Conservation (phyloP, 176 grass and related monocot genomes). For the Raddia guianensis region DNA sequence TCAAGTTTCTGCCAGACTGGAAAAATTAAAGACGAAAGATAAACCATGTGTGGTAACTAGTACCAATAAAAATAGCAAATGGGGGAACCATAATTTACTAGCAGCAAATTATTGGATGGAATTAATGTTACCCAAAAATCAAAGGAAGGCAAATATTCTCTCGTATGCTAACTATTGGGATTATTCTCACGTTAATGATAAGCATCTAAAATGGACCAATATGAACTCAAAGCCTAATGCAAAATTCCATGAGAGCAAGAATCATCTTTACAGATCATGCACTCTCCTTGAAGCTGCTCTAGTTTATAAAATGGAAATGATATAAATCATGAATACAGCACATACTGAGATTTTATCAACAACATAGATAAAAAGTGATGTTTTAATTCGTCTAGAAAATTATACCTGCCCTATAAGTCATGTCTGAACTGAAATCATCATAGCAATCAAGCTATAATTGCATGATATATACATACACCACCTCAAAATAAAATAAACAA, state of each 20-base stretch:
- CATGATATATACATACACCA: constrained; percentile 12
- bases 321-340: background rate
- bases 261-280: background rate
- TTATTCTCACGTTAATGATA: constrained; percentile 2
- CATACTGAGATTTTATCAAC: constrained; percentile 12
- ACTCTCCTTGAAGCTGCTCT: background rate
- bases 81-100: constrained; percentile 13
- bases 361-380: constrained; percentile 6
- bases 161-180: background rate
- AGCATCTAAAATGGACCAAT: background rate
- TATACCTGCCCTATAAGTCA: background rate
- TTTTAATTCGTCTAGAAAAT: background rate
- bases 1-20: constrained; percentile 99
- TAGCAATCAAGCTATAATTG: constrained; percentile 11
- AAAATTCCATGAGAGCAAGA: background rate
- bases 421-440: background rate
- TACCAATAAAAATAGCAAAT: constrained; percentile 17
- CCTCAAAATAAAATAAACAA: background rate
- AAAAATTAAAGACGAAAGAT: constrained; percentile 21
- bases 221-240: background rate
- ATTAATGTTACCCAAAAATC: constrained; percentile 4
- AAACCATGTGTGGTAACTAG: constrained; percentile 10
- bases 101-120: background rate
- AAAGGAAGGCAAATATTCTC: constrained; percentile 28
- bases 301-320: constrained; percentile 20